Conservation (phyloP, 306 rosid genomes). For the Sesbania bispinosa region DNA sequence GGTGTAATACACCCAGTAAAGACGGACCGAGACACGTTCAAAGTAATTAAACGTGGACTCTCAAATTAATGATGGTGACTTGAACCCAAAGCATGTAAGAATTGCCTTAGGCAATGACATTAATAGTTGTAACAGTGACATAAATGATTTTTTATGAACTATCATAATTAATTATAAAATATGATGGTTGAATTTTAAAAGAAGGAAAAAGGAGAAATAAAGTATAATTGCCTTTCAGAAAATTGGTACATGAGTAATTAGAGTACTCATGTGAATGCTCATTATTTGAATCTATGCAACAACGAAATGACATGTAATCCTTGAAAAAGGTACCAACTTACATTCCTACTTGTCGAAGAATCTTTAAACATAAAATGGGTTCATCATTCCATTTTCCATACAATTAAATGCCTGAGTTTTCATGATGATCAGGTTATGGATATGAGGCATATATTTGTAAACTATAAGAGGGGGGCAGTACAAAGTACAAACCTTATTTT, state of each 20-base stretch:
- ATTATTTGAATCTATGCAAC: constrained; percentile 2
- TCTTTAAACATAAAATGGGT: constrained; percentile 9
- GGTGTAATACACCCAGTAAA: neutral
- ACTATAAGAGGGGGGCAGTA: neutral
- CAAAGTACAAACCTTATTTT: constrained; percentile 69
- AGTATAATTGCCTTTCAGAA: constrained; percentile 1
- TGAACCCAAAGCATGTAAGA: neutral
- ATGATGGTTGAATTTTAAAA: neutral
- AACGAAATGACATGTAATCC: constrained; percentile 7
- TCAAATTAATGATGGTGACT: constrained; percentile 4
- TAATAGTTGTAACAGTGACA: neutral
- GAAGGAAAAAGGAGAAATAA: neutral
- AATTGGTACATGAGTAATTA: constrained; percentile 26
- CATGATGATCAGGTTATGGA: constrained; percentile 11
- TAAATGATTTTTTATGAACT: constrained; percentile 11
- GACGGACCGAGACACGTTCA: neutral
- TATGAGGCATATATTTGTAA: neutral
- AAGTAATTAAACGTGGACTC: neutral
- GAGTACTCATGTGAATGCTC: neutral
- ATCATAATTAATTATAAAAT: constrained; percentile 8
- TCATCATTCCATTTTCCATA: constrained; percentile 11
- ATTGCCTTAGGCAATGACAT: constrained; percentile 12
- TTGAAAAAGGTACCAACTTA: constrained; percentile 8
- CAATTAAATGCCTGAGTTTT: constrained; percentile 15
- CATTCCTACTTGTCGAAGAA: constrained; percentile 15